phyloP scores from a whole-genome alignment of 1,284 basidiomycete species.

The Rhodofomes roseus region DNA sequence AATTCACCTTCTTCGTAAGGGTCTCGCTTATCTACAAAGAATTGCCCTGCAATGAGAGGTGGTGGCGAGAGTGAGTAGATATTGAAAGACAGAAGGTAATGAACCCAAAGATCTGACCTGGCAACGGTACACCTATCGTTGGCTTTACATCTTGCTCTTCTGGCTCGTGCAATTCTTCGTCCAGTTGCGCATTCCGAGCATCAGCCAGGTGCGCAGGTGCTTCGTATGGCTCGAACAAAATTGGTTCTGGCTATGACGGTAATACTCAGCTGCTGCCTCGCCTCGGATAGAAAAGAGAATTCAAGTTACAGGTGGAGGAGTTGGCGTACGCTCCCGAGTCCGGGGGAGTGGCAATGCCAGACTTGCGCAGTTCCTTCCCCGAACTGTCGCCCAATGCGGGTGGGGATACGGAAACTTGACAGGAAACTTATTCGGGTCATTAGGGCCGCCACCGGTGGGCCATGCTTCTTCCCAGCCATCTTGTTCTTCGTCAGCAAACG shows the following conservation, averaged over 20 bases:
- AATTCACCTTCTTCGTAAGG: slow-evolving; percentile 24
- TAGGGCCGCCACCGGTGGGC: slow-evolving; percentile 16
- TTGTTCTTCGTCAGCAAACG: slow-evolving; percentile 1
- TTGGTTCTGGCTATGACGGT: slow-evolving; percentile 1
- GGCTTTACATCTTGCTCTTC: neutral
- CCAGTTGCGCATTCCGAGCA: slow-evolving; percentile 6
- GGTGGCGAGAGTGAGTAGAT: neutral
- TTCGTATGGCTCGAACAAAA: slow-evolving; percentile 15
- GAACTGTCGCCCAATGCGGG: slow-evolving; percentile 18
- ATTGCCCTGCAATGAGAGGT: neutral
- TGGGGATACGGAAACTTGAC: slow-evolving; percentile 23
- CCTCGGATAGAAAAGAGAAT: neutral
- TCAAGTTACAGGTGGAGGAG: slow-evolving; percentile 13
- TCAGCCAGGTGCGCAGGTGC: slow-evolving; percentile 11
- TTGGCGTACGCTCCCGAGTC: slow-evolving; percentile 14
- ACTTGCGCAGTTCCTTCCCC: slow-evolving; percentile 15
- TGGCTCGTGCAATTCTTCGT: neutral
- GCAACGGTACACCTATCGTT: neutral
- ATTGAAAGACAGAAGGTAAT: neutral
- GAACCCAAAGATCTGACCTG: neutral
- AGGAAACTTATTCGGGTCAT: slow-evolving; percentile 14
- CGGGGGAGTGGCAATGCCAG: slow-evolving; percentile 20
- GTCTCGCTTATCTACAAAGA: slow-evolving; percentile 20
- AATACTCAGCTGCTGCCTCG: no score
- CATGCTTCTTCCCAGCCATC: slow-evolving; percentile 22